A percentile compares a stretch with the other conserved stretches of the same genome.
Evolutionary conservation across 169 alveolate genomes (phyloP).

Genomic region (Babesia caballi): DNA sequence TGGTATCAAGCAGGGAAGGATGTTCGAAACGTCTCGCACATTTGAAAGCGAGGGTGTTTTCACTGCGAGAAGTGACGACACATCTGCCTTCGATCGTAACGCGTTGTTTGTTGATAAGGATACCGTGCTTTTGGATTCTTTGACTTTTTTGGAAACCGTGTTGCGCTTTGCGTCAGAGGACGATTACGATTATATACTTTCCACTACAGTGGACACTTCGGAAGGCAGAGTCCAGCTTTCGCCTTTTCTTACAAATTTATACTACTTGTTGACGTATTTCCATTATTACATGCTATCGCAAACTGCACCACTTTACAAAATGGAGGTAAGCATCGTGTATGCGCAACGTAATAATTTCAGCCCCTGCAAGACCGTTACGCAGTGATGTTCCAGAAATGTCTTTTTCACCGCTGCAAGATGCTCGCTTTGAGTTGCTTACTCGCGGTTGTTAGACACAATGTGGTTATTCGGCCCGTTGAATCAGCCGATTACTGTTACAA

Average conservation of each 20-base stretch:
- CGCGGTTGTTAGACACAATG: conserved; percentile 15
- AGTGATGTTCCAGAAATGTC: conserved; percentile 35
- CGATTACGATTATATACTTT: neutral
- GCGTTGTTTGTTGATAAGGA: conserved; percentile 33
- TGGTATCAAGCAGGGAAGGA: conserved; percentile 4
- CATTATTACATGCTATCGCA: conserved; percentile 13
- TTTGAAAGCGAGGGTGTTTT: neutral
- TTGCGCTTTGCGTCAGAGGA: conserved; percentile 17
- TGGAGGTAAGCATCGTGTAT: conserved; percentile 8
- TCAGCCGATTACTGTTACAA: conserved; percentile 63
- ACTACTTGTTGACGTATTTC: conserved; percentile 21
- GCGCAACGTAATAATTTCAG: neutral
- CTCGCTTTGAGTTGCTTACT: conserved; percentile 19
- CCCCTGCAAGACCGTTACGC: conserved; percentile 1
- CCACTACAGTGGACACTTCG: conserved; percentile 2
- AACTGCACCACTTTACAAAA: conserved; percentile 38
- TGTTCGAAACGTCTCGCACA: neutral
- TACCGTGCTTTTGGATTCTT: conserved; percentile 32
- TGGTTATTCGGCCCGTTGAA: neutral
- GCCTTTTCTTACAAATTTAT: conserved; percentile 21
- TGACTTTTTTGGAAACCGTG: conserved; percentile 35
- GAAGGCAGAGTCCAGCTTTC: conserved; percentile 19
- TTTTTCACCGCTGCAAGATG: conserved; percentile 57
- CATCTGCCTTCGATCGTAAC: conserved; percentile 4
- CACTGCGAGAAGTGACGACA: conserved; percentile 11